phyloP scores from a whole-genome alignment of 306 rosid genomes.

The Trichosanthes truncata region DNA sequence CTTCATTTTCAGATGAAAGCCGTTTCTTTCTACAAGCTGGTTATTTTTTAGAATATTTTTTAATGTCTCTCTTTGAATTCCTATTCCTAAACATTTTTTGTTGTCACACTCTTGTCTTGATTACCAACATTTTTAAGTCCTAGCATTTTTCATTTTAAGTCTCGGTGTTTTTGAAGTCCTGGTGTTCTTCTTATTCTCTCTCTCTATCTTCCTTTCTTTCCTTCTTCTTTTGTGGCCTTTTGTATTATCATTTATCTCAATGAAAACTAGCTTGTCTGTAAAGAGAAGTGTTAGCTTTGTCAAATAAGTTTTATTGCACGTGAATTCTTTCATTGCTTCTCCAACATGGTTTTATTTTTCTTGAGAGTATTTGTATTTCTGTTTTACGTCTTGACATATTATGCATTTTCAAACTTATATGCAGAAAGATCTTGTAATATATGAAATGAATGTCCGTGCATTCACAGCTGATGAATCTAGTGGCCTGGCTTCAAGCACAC shows the following conservation, averaged over 20 bases:
- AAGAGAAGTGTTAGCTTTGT: not conserved
- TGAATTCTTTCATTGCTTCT: not conserved
- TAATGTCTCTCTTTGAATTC: not conserved
- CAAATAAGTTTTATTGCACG: not conserved
- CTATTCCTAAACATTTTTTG: too few relatives aligned
- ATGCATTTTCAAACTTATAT: conserved; percentile 17
- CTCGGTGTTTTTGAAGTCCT: not conserved
- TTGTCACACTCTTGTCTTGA: not conserved
- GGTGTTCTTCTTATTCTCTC: not conserved
- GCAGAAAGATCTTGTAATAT: conserved; percentile 93
- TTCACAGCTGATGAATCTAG: conserved; percentile 85
- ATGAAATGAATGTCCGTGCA: conserved; percentile 94
- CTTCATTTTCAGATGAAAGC: not conserved
- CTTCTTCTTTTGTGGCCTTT: not conserved
- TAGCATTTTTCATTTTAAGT: not conserved
- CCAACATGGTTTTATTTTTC: not conserved
- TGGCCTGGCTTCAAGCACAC: conserved; percentile 44
- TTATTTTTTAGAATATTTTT: not conserved
- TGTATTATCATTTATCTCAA: not conserved
- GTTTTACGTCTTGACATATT: not conserved
- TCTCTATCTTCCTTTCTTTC: not conserved
- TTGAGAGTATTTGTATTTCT: not conserved
- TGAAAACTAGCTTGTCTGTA: not conserved
- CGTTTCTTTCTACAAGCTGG: not conserved
- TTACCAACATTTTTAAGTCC: not conserved